Evolutionary conservation across 169 alveolate genomes (phyloP).

Genomic region (Pseudocohnilembus persalinus): DNA sequence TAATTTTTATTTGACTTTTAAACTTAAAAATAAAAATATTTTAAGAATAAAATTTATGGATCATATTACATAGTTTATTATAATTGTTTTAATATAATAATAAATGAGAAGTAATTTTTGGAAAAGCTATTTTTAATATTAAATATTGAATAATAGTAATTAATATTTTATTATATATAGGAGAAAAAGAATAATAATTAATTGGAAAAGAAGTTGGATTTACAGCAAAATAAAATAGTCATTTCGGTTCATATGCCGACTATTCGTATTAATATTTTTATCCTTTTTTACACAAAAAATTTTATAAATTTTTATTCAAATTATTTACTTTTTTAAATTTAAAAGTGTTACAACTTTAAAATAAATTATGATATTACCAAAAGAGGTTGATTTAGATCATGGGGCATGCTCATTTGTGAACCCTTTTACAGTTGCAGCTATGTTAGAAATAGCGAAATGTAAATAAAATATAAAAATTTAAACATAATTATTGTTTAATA

Average conservation of each 20-base stretch:
- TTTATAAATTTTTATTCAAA: too few relatives aligned
- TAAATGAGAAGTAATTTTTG: too few relatives aligned
- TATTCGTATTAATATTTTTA: not conserved
- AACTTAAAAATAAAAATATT: too few relatives aligned
- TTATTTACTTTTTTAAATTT: too few relatives aligned
- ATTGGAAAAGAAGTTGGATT: constrained; percentile 49
- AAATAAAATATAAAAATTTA: not conserved
- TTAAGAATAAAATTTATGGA: too few relatives aligned
- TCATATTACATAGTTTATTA: too few relatives aligned
- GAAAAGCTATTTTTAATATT: not conserved
- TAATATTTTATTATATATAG: not conserved
- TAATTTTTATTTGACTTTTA: too few relatives aligned
- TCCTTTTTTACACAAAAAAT: too few relatives aligned
- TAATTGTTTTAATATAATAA: too few relatives aligned
- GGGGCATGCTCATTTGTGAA: constrained; percentile 39
- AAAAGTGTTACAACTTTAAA: constrained; percentile 12
- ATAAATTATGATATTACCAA: constrained; percentile 21
- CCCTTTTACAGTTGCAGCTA: constrained; percentile 35
- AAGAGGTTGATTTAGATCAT: constrained; percentile 16
- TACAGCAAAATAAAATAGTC: constrained; percentile 18
- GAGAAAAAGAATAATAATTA: not conserved
- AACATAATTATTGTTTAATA: too few relatives aligned
- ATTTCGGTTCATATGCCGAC: constrained; percentile 37
- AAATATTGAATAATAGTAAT: not conserved
- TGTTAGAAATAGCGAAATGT: constrained; percentile 24